Evolutionary conservation across 768 basidiomycete species (phyloP), one percentile per base, ranked within the genome.

Genomic region (Asterophora lycoperdoides): DNA sequence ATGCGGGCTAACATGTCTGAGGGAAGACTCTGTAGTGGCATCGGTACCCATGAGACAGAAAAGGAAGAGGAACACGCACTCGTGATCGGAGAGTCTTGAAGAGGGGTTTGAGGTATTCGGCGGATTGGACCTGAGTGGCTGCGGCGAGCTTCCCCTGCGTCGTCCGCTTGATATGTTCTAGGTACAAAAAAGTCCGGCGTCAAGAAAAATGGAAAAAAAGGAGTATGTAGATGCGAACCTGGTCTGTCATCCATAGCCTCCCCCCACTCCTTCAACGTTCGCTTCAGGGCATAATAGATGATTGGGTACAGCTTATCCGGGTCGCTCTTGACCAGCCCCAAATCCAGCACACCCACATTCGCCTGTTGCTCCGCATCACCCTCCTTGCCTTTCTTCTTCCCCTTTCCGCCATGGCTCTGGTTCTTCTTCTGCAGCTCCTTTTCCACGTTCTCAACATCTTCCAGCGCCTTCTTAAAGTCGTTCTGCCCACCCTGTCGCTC

Each of bases 231-330:
- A 13, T 2, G 64, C 79, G 30, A 52, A 91, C 93, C 93, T 58
- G 93, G 93, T 60, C 96, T 77, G 53, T 91, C 89, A 46, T 89
- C 91, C 87, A 99, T 87, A 40, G 89, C 88, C 58, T 93, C 86
- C 56, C 84, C 94, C 96, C 96, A 99, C 62, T 99, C 96, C 59
- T 93, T 93, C 44, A 98, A 73, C 5, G 84, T 86, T 53, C 86
- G 77, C 74, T 97, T 97, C 49, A 98, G 71, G 1, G 93, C 91
- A 63, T 93, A 93, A 62, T 99, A 99, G 42, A 99, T 97, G 58
- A 97, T 74, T 0, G 96, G 96, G 63, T 99, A 97, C 23, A 98
- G 72, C 67, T 90, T 96, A 72, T 95, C 90, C 6, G 93, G 89
- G 64, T 98, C 91, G 14, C 81, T 81, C 75, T 93, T 95, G 61